Base-by-base conservation (phyloP, 768 basidiomycete species). In the Russula brevipes region DNA sequence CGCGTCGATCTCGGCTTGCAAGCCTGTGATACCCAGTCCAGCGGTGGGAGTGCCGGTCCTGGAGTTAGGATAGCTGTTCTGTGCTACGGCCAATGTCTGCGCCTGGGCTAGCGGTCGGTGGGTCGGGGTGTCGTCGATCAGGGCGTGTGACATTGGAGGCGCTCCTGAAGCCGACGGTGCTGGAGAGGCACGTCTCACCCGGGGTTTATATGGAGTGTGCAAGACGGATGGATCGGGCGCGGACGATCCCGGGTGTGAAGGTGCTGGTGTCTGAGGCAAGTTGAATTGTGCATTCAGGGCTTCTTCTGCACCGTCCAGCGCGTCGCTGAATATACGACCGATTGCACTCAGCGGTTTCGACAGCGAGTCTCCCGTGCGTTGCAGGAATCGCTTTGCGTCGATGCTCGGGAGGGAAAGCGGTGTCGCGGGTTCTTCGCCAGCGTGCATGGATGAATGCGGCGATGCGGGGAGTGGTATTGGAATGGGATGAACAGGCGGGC, bases 331-430 rank as follows among this genome's bases (percentile, higher is more conserved):
- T 64, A 97, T 94, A 56, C 89, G 85, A 17, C 92, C 83, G 55
- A 97, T 88, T 1, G 94, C 91, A 66, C 79, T 90, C n/a, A 97
- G 80, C 3, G 94, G 94, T 72, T 93, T 94, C 8, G 89, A 93
- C 60, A 96, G 88, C 0, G 85, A 89, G 71, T 94, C 91, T 8
- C 94, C 92, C 0, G 94, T 96, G 72, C 89, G 89, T 74, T 94
- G 94, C 49, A 96, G 79, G 36, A 96, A 81, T 30, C 87, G 81
- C 44, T 84, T 85, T 1, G 93, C 94, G 69, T 95, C 93, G 5
- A 78, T 76, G n/a, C 73, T 75, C 1, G 88, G 80, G 9, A 92
- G 76, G 0, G 89, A 76, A 10, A 96, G 82, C 0, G 86, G 88
- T 67, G 87, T 82, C 0, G 94, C 94, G 4, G 94, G 90, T 72